Conservation (phyloP, 805 yeast species). For the Candida dajiaensis region DNA sequence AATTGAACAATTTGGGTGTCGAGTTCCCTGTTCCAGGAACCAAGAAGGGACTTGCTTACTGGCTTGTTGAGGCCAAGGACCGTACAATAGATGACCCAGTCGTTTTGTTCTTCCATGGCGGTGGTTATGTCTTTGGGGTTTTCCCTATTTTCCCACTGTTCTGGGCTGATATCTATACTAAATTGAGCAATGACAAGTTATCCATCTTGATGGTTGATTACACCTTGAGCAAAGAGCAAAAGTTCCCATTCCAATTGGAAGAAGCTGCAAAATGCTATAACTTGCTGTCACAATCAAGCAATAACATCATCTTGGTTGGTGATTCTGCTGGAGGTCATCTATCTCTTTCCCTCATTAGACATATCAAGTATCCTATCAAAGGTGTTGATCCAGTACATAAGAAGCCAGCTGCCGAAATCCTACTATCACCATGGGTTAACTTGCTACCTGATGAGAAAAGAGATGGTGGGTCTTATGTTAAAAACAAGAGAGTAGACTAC, state of each 20-base stretch:
- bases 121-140: conserved; percentile 10
- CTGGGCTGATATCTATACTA: conserved; percentile 1
- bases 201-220: conserved; percentile 25
- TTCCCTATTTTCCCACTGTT: conserved; percentile 7
- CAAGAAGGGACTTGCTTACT: conserved; percentile 1
- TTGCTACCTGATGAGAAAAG: conserved; percentile 5
- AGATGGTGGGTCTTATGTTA: neutral
- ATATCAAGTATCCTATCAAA: conserved; percentile 1
- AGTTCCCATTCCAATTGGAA: conserved; percentile 23
- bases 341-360: conserved; percentile 14
- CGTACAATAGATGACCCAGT: conserved; percentile 15
- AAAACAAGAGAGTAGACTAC: neutral
- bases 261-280: conserved; percentile 19
- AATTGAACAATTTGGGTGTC: neutral
- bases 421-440: conserved; percentile 15
- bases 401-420: conserved; percentile 4
- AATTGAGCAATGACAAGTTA: conserved; percentile 7
- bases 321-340: conserved; percentile 30
- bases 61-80: conserved; percentile 24
- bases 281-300: conserved; percentile 10
- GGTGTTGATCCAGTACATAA: neutral
- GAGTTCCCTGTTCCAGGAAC: conserved; percentile 4
- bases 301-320: conserved; percentile 23
- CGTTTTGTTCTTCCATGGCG: conserved; percentile 11
- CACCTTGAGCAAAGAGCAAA: conserved; percentile 18